phyloP scores from a whole-genome alignment of 106 monocot species.

The Platanthera guangdongensis region DNA sequence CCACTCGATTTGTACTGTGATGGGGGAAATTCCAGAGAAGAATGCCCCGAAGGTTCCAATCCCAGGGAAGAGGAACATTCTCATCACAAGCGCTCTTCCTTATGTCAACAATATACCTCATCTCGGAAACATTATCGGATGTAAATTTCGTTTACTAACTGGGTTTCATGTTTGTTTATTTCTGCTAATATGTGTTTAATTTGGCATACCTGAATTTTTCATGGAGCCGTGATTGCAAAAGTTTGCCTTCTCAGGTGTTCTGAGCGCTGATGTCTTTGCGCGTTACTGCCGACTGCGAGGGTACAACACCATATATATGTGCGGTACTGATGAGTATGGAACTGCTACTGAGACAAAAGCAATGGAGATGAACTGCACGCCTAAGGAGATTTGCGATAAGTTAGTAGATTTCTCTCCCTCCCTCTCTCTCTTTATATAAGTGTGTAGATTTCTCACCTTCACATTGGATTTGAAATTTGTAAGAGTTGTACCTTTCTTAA shows the following conservation, averaged over 20 bases:
- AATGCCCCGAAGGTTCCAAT: conserved; percentile 52
- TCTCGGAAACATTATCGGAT: conserved; percentile 94
- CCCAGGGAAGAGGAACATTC: conserved; percentile 67
- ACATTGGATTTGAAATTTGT: too few species aligned
- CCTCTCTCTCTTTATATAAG: not conserved
- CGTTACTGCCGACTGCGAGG: conserved; percentile 79
- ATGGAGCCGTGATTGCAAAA: not conserved
- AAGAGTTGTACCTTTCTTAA: too few species aligned
- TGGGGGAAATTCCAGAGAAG: not conserved
- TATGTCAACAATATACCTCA: conserved; percentile 98
- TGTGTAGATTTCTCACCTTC: too few species aligned
- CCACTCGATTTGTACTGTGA: not conserved
- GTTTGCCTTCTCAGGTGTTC: conserved; percentile 43
- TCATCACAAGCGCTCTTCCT: conserved; percentile 90
- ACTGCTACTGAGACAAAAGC: conserved; percentile 96
- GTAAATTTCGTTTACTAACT: conserved; percentile 23
- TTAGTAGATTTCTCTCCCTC: conserved; percentile 16
- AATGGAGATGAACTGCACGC: conserved; percentile 93
- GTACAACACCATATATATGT: conserved; percentile 79
- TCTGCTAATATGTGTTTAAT: not conserved
- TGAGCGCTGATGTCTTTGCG: conserved; percentile 94
- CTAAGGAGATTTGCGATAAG: conserved; percentile 97
- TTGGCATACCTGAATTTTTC: not conserved
- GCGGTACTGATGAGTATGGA: conserved; percentile 96
- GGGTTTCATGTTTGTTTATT: not conserved